Percentiles rank a stretch among this genome's conserved stretches.
These are phyloP conservation scores for Actinomortierella wolfii DNA, from an alignment of 371 early-diverging fungal genomes.

Conservation along the genomic window DNA sequence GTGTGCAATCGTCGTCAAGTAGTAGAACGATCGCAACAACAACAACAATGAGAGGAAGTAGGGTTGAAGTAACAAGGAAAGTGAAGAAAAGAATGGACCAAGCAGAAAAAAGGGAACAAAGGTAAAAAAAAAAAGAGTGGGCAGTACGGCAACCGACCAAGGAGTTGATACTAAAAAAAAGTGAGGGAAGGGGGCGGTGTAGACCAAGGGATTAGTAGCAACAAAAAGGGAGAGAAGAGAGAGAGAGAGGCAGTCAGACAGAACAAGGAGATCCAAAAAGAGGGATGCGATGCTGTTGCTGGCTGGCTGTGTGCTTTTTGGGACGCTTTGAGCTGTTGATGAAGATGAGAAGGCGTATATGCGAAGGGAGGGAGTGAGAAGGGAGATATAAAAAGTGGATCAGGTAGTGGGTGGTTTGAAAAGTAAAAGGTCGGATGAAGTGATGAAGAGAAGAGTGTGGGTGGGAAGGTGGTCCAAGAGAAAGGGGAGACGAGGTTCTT, in stretches of 20 bases:
- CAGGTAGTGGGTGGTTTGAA: no score
- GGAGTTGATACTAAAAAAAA: slow-evolving; percentile 12
- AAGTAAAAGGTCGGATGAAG: no score
- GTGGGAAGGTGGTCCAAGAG: no score
- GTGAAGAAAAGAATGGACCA: slow-evolving; percentile 9
- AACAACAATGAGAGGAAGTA: slow-evolving; percentile 30
- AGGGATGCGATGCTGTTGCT: neutral
- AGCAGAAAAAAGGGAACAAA: slow-evolving; percentile 8
- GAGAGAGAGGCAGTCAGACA: no score
- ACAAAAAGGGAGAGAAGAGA: neutral
- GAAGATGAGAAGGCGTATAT: no score
- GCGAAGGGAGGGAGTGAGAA: no score
- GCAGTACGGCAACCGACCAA: neutral
- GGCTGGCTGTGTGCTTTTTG: neutral
- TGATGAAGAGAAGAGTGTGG: no score
- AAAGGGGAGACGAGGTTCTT: no score
- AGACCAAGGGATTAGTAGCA: neutral
- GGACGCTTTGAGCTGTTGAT: neutral
- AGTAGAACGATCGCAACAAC: slow-evolving; percentile 8
- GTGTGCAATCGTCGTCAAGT: slow-evolving; percentile 15
- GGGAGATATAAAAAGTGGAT: no score
- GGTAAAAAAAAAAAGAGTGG: slow-evolving; percentile 11
- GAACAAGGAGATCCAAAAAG: neutral
- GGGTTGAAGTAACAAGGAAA: slow-evolving; percentile 26
- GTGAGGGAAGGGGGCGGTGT: slow-evolving; percentile 11